Evolutionary conservation across 2,329 filamentous ascomycete species (phyloP), one percentile per base, ranked within the genome.

Genomic region (Setomelanomma holmii): DNA sequence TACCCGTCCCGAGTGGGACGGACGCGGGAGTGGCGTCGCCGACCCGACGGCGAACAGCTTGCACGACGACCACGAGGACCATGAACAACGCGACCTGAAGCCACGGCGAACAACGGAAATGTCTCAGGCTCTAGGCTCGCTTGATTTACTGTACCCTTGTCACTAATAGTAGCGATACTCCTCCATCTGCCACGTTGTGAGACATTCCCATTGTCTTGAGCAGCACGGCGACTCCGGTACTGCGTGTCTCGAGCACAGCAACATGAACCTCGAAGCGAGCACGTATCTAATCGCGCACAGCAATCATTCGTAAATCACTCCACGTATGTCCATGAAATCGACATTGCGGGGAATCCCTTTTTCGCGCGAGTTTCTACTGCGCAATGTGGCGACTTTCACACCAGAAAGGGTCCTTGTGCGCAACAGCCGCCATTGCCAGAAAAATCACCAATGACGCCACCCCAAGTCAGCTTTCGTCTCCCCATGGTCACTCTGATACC

Each of bases 121-220:
- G 27, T 30, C 27, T 30, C 5, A 30, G 27, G 10, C 14, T 8
- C 27, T 30, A 14, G 27, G 27, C 10, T 30, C 5, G 5, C 10
- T 30, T 30, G 27, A 30, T 14, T 30, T 30, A 16, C 21, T 22
- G n/a, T n/a, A n/a, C n/a, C n/a, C n/a, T n/a, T n/a, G n/a, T n/a
- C n/a, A 30, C 27, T 10, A 6, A 14, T 22, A 27, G 20, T 23
- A 19, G 14, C 6, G 30, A 17, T 16, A 11, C 12, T 35, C 23
- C 51, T 54, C 52, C 8, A 17, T 44, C 27, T 58, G 51, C 52
- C 58, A 60, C 54, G 50, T 45, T 57, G 30, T 63, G 50, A 61
- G 58, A 65, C 60, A 63, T 53, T 4, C 36, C 43, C 45, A 51
- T n/a, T n/a, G n/a, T n/a, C 43, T 21, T 14, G 14, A 6, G 10